Percentiles rank a stretch among this genome's conserved stretches.
Evolutionary conservation across 169 alveolate genomes (phyloP).

Genomic region (Plasmodium chabaudi): DNA sequence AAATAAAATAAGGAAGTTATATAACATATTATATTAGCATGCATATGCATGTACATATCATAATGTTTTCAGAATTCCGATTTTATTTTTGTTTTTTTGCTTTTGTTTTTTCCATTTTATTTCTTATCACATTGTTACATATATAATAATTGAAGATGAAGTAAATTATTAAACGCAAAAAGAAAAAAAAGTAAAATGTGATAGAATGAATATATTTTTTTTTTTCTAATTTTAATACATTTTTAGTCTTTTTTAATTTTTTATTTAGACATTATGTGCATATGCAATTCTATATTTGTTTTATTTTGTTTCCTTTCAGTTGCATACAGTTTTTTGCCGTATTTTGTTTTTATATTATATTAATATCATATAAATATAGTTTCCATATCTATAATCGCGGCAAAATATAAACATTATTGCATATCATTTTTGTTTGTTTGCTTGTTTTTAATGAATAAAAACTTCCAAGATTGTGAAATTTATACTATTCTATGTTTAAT

Average conservation of each 20-base stretch:
- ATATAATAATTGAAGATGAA: constrained; percentile 1
- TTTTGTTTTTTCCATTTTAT: constrained; percentile 5
- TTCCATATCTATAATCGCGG: too few relatives aligned
- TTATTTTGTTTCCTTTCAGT: too few relatives aligned
- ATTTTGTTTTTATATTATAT: too few relatives aligned
- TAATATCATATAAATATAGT: too few relatives aligned
- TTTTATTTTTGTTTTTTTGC: constrained; percentile 1
- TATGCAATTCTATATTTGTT: too few relatives aligned
- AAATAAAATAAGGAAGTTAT: constrained; percentile 1
- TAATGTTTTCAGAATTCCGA: constrained; percentile 1
- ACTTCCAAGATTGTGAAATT: neutral
- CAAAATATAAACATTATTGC: neutral
- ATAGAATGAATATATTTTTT: neutral
- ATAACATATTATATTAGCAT: neutral
- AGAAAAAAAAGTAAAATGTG: constrained; percentile 73
- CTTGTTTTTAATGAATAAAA: constrained; percentile 1
- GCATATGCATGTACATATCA: neutral
- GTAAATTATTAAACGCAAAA: constrained; percentile 24
- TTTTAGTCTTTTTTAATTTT: constrained; percentile 42
- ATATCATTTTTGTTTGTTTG: constrained; percentile 20
- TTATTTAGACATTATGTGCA: constrained; percentile 19
- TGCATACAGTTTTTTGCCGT: too few relatives aligned
- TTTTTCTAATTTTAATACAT: constrained; percentile 6
- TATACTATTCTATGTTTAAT: neutral
- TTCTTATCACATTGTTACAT: neutral